Evolutionary conservation across 2,329 filamentous ascomycete genomes (phyloP).

Genomic region (Fusarium buxicola): DNA sequence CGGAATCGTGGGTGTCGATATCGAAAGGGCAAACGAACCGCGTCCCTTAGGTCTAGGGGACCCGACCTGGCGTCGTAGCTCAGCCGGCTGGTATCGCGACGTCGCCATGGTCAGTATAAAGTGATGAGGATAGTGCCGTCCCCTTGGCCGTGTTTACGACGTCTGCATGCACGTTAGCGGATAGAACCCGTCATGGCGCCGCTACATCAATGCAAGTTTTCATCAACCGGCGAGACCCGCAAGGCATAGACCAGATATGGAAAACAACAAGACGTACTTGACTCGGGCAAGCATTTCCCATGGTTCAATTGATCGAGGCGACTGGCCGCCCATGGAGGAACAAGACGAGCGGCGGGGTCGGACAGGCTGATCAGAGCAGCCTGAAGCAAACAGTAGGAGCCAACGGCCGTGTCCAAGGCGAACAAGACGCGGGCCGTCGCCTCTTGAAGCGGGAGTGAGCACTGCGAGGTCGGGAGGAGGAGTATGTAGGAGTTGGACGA

Average conservation of each 20-base stretch:
- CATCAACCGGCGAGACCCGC: constrained; percentile 5
- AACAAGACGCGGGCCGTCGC: constrained; percentile 38
- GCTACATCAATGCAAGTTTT: background rate
- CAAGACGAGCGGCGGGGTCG: constrained; percentile 35
- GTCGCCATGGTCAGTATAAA: constrained; percentile 57
- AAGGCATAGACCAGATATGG: constrained; percentile 23
- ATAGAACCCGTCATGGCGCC: background rate
- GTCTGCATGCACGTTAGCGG: constrained; percentile 49
- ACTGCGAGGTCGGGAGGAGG: constrained; percentile 35
- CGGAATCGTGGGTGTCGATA: constrained; percentile 10
- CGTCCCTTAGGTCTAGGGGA: constrained; percentile 68
- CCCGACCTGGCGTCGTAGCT: constrained; percentile 64
- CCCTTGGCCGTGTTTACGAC: constrained; percentile 57
- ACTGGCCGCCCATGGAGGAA: constrained; percentile 57
- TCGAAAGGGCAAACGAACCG: constrained; percentile 54
- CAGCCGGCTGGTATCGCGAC: constrained; percentile 58
- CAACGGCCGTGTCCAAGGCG: constrained; percentile 23
- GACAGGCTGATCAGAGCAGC: constrained; percentile 39
- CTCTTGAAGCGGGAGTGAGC: constrained; percentile 29
- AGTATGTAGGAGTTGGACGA: constrained; percentile 40
- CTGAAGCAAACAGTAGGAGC: constrained; percentile 23
- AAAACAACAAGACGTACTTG: constrained; percentile 54
- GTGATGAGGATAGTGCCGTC: constrained; percentile 45
- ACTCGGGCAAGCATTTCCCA: constrained; percentile 59
- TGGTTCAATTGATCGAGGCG: constrained; percentile 59